These are phyloP conservation scores for Dothiorella sarmentorum DNA, from an alignment of 2,329 filamentous ascomycete species.

Conservation along the genomic window DNA sequence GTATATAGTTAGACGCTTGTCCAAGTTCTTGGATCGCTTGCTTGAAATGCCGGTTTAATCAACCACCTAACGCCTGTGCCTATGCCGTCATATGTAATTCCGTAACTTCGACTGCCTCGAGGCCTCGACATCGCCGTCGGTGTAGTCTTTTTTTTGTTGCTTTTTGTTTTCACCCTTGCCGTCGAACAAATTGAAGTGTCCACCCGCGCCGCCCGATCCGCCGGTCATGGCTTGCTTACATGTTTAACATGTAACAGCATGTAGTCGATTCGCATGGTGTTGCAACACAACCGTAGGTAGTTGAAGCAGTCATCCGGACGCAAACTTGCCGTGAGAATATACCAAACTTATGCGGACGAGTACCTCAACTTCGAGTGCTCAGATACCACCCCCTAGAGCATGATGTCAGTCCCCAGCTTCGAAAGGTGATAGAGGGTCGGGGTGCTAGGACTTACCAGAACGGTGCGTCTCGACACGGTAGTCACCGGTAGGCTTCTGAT, in stretches of 20 bases:
- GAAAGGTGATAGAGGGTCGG: background rate
- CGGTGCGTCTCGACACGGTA: slow-evolving; percentile 13
- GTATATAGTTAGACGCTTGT: background rate
- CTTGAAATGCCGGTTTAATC: background rate
- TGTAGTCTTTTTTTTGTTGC: background rate
- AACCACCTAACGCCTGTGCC: background rate
- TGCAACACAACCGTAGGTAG: too few species aligned
- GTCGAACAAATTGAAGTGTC: too few species aligned
- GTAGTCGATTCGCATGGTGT: too few species aligned
- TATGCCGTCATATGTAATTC: background rate
- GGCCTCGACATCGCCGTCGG: background rate
- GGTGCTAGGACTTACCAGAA: background rate
- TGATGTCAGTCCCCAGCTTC: background rate
- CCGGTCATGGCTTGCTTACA: too few species aligned
- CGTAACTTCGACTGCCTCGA: background rate
- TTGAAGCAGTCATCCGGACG: too few species aligned
- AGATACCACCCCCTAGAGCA: slow-evolving; percentile 10
- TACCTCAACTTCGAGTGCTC: background rate
- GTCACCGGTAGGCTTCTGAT: slow-evolving; percentile 21
- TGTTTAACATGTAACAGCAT: too few species aligned
- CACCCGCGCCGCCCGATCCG: too few species aligned
- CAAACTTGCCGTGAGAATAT: too few species aligned
- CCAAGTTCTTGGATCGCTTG: background rate
- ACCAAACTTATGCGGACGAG: too few species aligned
- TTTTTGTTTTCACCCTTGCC: background rate